Evolutionary conservation across 768 basidiomycete genomes (phyloP), one percentile per base, ranked within the genome.

Genomic region (Dioszegia aurantiaca): DNA sequence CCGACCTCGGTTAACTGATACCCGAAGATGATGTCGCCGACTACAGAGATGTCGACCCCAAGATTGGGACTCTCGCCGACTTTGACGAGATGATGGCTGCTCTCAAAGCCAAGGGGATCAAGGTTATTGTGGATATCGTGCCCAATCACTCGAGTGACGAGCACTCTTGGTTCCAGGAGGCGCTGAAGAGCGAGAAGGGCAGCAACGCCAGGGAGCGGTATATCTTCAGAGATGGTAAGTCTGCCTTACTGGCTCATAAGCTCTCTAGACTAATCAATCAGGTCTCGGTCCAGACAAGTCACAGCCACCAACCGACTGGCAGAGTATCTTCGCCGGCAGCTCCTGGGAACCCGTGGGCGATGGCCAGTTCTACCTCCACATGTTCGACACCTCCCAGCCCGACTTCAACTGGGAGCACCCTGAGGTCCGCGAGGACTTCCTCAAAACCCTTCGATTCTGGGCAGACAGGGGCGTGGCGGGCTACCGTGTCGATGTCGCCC

Each of bases 191-290:
- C 33, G 45, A 52, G 10, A 64, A 61, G 30, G 70, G 70, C 1
- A 55, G 48, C 44, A 30, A 37, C 4, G 70, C 53, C 30, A 24
- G 70, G 26, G 63, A 60, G 23, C 48, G 63, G 31, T 72, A 63
- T 48, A 67, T 68, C 49, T 72, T 72, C 63, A 43, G 63, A 21
- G 70, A 72, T 58, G 70, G 70, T 67, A n/a, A 58, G 68, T 60
- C 2, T 11, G 1, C 4, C 17, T 10, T 9, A 36, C 27, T n/a
- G 11, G n/a, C 43, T 45, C 24, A 6, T 6, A 6, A 33, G 14
- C 33, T 33, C 14, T 6, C 6, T 33, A 21, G 17, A 9, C 12
- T 26, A 37, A 44, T 58, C 14, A 37, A 28, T 17, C 43, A 66
- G 68, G 64, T 19, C 58, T 65, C 19, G 69, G 69, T 0, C 53